Base-by-base conservation (phyloP, 306 rosid genomes). In the Vicia faba region DNA sequence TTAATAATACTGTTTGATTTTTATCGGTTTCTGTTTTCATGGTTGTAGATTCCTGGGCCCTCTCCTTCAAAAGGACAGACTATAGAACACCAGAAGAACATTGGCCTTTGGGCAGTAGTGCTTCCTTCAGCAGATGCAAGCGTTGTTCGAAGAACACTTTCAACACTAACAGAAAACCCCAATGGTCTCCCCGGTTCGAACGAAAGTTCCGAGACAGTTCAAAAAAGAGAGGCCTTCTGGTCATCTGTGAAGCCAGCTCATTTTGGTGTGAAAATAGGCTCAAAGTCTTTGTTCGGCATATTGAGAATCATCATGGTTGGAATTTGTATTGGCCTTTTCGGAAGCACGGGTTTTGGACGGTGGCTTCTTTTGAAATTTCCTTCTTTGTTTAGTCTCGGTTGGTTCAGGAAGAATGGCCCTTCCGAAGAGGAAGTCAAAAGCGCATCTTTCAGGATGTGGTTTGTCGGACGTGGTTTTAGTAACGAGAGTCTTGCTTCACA, bases 391-490 rank as follows among this genome's bases (percentile, higher is more conserved):
- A 87, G 89, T 71, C 84, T 87, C 8, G 98, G 95, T 41, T 82
- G 81, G 86, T 89, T 92, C 83, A 78, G 48, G 68, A 86, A 87
- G 90, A 73, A 85, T 41, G 98, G 98, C 35, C 98, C 96, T 11
- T 69, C 98, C 0, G 89, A 92, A 60, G 91, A 89, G 28, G 92
- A 89, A 76, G 88, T 92, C 18, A 79, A 76, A 71, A 87, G 89
- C 2, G 93, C 96, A 20, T 78, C 88, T 1, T 92, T 92, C 75
- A 89, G 89, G 79, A 92, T 92, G 96, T 92, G 98, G 96, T 92
- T 87, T 60, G 83, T 89, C 3, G 95, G 96, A 16, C 79, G 38
- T 3, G 98, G 96, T 56, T 92, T 64, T 53, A 83, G 81, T 3
- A 58, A 84, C 45, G 60, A 0, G 70, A 75, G 60, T 62, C 73